phyloP scores from a whole-genome alignment of 352 stramenopile genomes.

The Pythium biforme region DNA sequence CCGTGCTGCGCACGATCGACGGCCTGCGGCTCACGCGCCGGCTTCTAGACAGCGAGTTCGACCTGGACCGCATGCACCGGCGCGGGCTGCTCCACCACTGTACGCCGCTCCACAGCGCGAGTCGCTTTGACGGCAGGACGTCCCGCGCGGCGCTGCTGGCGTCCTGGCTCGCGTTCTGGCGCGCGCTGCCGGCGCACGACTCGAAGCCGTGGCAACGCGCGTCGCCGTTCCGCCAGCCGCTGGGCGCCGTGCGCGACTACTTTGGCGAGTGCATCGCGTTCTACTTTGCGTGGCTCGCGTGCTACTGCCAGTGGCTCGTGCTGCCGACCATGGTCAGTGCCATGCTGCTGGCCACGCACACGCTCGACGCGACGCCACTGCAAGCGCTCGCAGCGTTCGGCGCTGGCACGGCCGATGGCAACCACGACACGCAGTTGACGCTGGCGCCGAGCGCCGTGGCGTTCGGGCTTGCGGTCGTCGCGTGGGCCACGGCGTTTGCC shows the following conservation, averaged over 20 bases:
- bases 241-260: slow-evolving; percentile 79
- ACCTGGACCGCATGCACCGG: slow-evolving; percentile 32
- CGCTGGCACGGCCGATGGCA: neutral
- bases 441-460: slow-evolving; percentile 1
- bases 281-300: slow-evolving; percentile 89
- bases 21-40: slow-evolving; percentile 44
- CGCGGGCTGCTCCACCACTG: slow-evolving; percentile 32
- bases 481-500: slow-evolving; percentile 50
- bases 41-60: slow-evolving; percentile 52
- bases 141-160: slow-evolving; percentile 33
- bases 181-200: slow-evolving; percentile 42
- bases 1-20: slow-evolving; percentile 61
- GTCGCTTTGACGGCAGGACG: slow-evolving; percentile 41
- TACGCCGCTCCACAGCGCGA: slow-evolving; percentile 56
- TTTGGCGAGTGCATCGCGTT: slow-evolving; percentile 88
- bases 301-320: slow-evolving; percentile 77
- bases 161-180: slow-evolving; percentile 65
- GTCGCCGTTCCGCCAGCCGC: slow-evolving; percentile 65
- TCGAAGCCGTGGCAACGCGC: slow-evolving; percentile 36
- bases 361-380: slow-evolving; percentile 3
- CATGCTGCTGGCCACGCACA: slow-evolving; percentile 25
- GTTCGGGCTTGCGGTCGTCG: slow-evolving; percentile 35
- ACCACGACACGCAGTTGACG: too few species aligned
- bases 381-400: slow-evolving; percentile 28
- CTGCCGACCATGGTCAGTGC: slow-evolving; percentile 41